Evolutionary conservation across 2,329 filamentous ascomycete genomes (phyloP), one percentile per base, ranked within the genome.

Genomic region (Pseudodiploospora longispora): DNA sequence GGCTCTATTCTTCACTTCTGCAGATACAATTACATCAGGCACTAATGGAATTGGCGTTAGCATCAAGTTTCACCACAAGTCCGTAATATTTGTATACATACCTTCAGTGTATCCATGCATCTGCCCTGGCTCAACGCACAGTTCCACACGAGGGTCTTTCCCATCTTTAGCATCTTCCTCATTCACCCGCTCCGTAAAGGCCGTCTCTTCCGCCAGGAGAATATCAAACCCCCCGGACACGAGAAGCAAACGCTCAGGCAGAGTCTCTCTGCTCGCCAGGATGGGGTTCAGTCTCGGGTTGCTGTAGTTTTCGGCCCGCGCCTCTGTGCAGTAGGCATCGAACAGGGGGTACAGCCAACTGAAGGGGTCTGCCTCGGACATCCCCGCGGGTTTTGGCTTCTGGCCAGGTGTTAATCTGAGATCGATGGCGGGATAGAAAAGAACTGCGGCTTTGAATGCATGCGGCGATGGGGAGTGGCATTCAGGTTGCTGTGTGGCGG

Each of bases 211-310:
- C 10, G 62, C 52, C 2, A 63, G 50, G 6, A 71, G 50, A 32
- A 72, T 69, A 44, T 72, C 69, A 8, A 68, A 55, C 7, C 47
- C 59, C 4, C 67, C 54, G 9, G 70, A 55, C 6, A 70, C 52
- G 38, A 73, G 56, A 10, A 71, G 42, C 49, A 72, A 62, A 9
- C 63, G 48, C 27, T 54, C 43, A 1, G 68, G 69, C 10, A 72
- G 50, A 0, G 51, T 57, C 32, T 62, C 58, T 29, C 54, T 50
- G 7, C 54, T 50, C 27, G 63, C 62, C 10, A 71, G 40, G 1
- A 59, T 58, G 0, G 66, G 61, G 45, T 61, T 65, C 42, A 72
- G 49, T 10, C 67, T 55, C 29, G 62, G 55, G 33, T 67, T 59
- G 3, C 57, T 41, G 10, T 53, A 41, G 29, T 65, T 53, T 12